phyloP scores from a whole-genome alignment of 441 rosid species.

The Populus tomentosa region DNA sequence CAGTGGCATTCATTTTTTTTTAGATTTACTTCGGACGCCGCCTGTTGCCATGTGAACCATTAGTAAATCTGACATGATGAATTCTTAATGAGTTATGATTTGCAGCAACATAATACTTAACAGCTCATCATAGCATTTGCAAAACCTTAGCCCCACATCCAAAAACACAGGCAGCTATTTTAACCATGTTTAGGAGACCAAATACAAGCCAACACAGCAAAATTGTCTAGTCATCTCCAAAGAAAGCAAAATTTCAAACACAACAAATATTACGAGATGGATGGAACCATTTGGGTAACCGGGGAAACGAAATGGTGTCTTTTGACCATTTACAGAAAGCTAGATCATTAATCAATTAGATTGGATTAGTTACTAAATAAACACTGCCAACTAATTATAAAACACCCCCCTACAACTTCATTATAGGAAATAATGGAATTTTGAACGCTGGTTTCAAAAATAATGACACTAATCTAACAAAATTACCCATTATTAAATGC shows the following conservation, averaged over 20 bases:
- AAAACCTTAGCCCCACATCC: too few species aligned
- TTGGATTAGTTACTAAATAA: neutral
- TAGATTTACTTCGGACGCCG: neutral
- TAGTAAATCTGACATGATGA: too few species aligned
- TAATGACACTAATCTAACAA: neutral
- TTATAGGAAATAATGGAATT: neutral
- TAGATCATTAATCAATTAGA: neutral
- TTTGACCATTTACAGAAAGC: neutral
- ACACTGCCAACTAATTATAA: too few species aligned
- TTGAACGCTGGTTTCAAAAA: neutral
- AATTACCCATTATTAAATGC: neutral
- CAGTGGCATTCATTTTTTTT: neutral
- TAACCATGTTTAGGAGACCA: too few species aligned
- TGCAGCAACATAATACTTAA: too few species aligned
- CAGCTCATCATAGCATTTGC: neutral
- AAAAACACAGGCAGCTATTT: too few species aligned
- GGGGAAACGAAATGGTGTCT: neutral
- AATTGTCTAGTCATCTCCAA: neutral
- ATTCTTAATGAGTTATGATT: too few species aligned
- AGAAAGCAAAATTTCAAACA: neutral
- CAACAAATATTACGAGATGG: neutral
- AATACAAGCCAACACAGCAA: neutral
- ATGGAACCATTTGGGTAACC: neutral
- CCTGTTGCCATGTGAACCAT: neutral
- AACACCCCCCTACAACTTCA: neutral